Base-by-base conservation (phyloP, 2,329 filamentous ascomycete genomes). In the Penicillium glabrum region DNA sequence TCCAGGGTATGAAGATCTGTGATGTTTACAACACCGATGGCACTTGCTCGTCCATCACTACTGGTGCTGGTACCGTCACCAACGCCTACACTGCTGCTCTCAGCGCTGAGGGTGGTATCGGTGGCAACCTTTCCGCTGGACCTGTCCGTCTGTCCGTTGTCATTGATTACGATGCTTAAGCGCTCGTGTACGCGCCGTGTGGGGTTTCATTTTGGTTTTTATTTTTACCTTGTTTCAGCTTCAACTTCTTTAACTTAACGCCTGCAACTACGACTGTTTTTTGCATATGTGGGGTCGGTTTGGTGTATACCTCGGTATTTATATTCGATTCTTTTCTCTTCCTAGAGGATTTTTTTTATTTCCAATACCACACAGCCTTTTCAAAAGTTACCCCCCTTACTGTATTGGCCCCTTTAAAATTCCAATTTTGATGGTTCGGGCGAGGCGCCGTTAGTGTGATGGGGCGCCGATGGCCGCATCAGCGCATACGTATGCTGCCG, bases 1-100 rank as follows among this genome's bases (percentile, higher is more conserved):
- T 75, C 31, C 69, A 74, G 61, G 73, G 73, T 11, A 75, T 75
- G 73, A 60, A 67, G 55, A 74, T 75, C 43, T 75, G 50, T 37
- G 29, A 46, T 33, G 72, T 53, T 62, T 70, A 51, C 59, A 44
- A 58, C 16, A 13, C 24, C 1, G 56, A 63, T 7, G 57, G 59
- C 0, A 64, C 59, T 49, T 75, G 73, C 67, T 75, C 73, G 3
- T 60, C 61, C 9, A 69, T 75, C 31, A 67, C 67, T 5, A 19
- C 61, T 23, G 54, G 51, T 29, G 70, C 65, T 16, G 61, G 27
- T 1, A 41, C 27, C 3, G 69, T 74, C 8, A 21, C 63, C 44
- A 74, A 74, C 46, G 72, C 72, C 29, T 75, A 75, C 46, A 72
- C 67, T 10, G 27, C 27, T 29, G 27, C 27, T 29, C 27, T 29